phyloP scores from a whole-genome alignment of 306 rosid species.

The Citrullus mucosospermus region DNA sequence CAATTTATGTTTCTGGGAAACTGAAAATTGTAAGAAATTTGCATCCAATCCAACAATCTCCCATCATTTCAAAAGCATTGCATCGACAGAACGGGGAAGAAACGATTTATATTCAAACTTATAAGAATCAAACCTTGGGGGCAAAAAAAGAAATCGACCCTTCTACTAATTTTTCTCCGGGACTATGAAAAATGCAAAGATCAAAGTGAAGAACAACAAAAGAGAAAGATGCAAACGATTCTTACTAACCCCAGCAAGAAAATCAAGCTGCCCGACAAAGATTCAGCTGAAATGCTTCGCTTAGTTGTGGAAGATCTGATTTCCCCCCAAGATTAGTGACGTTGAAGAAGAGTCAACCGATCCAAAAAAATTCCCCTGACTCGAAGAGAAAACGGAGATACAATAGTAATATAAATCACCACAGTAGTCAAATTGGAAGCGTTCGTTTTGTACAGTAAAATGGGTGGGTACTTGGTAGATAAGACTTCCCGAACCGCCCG shows the following conservation, averaged over 20 bases:
- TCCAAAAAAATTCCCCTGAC: not conserved
- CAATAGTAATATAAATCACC: not conserved
- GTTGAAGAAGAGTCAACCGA: conserved; percentile 1
- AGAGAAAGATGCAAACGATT: not conserved
- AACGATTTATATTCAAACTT: not conserved
- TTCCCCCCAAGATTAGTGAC: not conserved
- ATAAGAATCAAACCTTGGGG: not conserved
- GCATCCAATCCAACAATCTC: not conserved
- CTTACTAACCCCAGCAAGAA: not conserved
- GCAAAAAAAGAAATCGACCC: not conserved
- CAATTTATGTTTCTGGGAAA: conserved; percentile 11
- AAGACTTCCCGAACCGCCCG: not conserved
- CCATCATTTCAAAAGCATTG: not conserved
- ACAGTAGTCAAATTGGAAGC: not conserved
- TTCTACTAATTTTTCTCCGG: not conserved
- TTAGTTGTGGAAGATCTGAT: not conserved
- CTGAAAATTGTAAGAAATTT: not conserved
- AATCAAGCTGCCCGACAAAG: conserved; percentile 3
- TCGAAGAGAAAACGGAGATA: not conserved
- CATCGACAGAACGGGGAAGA: not conserved
- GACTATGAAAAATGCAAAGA: not conserved
- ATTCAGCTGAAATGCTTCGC: not conserved
- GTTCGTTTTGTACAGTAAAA: not conserved
- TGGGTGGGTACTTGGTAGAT: not conserved
- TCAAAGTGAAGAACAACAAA: not conserved